Evolutionary conservation across 2,329 filamentous ascomycete genomes (phyloP), one percentile per base, ranked within the genome.

Genomic region (Cordyceps militaris): DNA sequence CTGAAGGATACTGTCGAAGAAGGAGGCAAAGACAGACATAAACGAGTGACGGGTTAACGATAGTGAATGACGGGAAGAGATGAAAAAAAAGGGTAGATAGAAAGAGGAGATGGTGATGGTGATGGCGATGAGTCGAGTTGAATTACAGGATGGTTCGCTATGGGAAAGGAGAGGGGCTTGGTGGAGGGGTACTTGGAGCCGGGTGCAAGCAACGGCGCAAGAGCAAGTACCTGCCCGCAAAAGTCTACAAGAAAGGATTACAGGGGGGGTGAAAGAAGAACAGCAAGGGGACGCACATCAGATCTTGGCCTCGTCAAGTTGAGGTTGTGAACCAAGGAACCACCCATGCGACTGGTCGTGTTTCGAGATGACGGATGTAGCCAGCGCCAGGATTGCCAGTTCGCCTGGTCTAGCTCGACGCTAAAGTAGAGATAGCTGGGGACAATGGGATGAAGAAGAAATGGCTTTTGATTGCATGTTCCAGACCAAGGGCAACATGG

Each of bases 21-120:
- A 30, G 16, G 26, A 6, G 26, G 42, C 67, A 63, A 64, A 69
- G 54, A 59, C 46, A 28, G 47, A 51, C 44, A 46, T 30, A 46
- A 61, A 61, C 56, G 57, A 60, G 59, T 49, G 54, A 62, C 44
- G 48, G 55, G 36, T 58, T 34, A 36, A 32, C n/a, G 43, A 28
- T 34, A 36, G 24, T 21, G 43, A 28, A 28, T 47, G 52, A 47
- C 42, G 42, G 44, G 30, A 55, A 54, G 34, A 19, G 21, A 16
- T 19, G 23, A 21, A 36, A 32, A 23, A 56, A 23, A 32, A 19
- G 16, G 26, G 38, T n/a, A 38, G 36, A 51, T 59, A 59, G 44
- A 55, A 32, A 28, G 34, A 28, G 28, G 11, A 13, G 5, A 48
- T 43, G 32, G 48, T 44, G 66, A 64, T 19, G 26, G 21, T 32